A percentile compares a stretch with the other conserved stretches of the same genome.
Evolutionary conservation across 306 rosid genomes (phyloP).

Genomic region (Corylus americana): DNA sequence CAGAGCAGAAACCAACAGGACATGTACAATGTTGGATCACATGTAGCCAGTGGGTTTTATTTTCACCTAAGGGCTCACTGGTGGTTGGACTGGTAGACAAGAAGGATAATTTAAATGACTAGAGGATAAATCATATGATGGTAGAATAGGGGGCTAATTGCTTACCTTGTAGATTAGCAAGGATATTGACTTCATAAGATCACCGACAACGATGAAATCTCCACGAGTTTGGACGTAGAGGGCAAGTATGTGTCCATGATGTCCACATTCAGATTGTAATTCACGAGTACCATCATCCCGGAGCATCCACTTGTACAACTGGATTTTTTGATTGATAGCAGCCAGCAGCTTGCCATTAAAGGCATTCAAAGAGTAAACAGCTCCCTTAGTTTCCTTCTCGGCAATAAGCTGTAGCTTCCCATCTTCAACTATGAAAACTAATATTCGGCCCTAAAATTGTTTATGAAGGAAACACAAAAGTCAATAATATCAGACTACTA

Average conservation of each 20-base stretch:
- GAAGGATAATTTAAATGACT: background rate
- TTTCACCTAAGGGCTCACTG: background rate
- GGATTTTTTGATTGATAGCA: constrained; percentile 97
- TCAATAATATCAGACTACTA: constrained; percentile 18
- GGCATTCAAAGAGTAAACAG: constrained; percentile 90
- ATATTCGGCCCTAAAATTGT: constrained; percentile 79
- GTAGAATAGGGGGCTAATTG: background rate
- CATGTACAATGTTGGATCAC: background rate
- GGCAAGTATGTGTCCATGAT: constrained; percentile 97
- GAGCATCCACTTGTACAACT: constrained; percentile 94
- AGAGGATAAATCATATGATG: background rate
- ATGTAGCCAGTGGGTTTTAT: background rate
- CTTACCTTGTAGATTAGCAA: constrained; percentile 82
- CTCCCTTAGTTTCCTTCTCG: constrained; percentile 97
- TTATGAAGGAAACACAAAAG: constrained; percentile 12
- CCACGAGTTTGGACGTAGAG: constrained; percentile 98
- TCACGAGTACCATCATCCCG: constrained; percentile 94
- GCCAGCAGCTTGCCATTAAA: constrained; percentile 96
- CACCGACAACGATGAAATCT: constrained; percentile 48
- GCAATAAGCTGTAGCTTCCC: constrained; percentile 95
- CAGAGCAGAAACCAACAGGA: background rate
- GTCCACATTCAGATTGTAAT: constrained; percentile 98
- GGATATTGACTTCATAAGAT: background rate
- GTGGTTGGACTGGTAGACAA: background rate
- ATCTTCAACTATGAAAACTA: constrained; percentile 89